Base-by-base conservation (phyloP, 2,329 filamentous ascomycete genomes). In the Cucurbitaria berberidis region DNA sequence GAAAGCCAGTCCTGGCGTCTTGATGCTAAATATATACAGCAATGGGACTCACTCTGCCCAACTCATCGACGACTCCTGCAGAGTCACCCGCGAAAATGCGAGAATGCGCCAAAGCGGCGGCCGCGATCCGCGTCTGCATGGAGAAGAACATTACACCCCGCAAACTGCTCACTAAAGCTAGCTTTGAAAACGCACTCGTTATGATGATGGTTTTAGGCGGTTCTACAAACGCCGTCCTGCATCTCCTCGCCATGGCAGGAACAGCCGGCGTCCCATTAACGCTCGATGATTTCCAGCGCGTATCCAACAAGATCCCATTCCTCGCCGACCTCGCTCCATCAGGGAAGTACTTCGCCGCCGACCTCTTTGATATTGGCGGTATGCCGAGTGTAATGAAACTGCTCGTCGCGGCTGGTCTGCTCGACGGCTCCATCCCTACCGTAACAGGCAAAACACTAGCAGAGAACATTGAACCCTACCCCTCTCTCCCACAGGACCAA, bases 161-260 rank as follows among this genome's bases (percentile, higher is more conserved):
- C 18, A 89, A 95, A 67, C 83, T 96, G 27, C 80, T 96, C 64
- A 96, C 90, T 3, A 90, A 89, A 60, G 83, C 83, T 1, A 86
- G 90, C 0, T 93, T 96, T 56, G 90, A 96, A 73, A 96, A 96
- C 70, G 92, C 92, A 0, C 81, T 96, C 18, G 89, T 93, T 1
- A 86, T 96, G 74, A 95, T 91, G 73, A 96, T 96, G 90, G 88
- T 90, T 2, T 82, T 96, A n/a, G 92, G 92, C 47, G 92, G 92
- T 47, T 91, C 87, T 45, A 96, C 92, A 49, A 96, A 96, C 73
- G 90, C 89, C 29, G 90, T 96, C 3, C 82, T 96, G 48, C 92
- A 96, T 74, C 88, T 96, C 70, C 84, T 96, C 42, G 92, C 92
- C 64, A 96, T 96, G 88, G 92, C 92, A 35, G 88, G 89, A 69